A percentile compares a stretch with the other conserved stretches of the same genome.
Evolutionary conservation across 129 eudicot genomes (phyloP).

Genomic region (Chrysanthemum seticuspe): DNA sequence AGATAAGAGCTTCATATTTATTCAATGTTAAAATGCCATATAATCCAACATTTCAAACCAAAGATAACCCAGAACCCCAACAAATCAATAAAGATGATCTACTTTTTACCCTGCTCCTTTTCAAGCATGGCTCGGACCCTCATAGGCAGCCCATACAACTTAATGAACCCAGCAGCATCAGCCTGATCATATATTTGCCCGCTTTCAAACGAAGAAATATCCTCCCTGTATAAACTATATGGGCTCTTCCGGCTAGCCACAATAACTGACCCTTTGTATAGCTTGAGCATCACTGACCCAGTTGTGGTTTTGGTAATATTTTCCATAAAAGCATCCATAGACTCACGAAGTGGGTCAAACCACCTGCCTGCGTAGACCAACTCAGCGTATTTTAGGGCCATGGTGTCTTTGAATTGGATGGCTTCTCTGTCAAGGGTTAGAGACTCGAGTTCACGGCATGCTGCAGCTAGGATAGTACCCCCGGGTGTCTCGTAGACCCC

Average conservation of each 20-base stretch:
- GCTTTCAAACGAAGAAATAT: constrained; percentile 88
- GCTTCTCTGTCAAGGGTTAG: constrained; percentile 93
- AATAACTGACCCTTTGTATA: constrained; percentile 83
- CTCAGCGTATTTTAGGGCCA: constrained; percentile 92
- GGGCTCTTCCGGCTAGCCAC: constrained; percentile 83
- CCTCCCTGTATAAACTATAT: constrained; percentile 77
- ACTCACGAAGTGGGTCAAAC: constrained; percentile 94
- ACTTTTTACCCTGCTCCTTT: constrained; percentile 45
- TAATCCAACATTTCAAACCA: constrained; percentile 8
- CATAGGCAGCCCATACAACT: constrained; percentile 83
- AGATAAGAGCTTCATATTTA: not conserved
- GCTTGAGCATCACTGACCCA: constrained; percentile 81
- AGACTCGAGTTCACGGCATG: constrained; percentile 90
- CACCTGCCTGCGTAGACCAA: constrained; percentile 94
- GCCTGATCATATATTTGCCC: constrained; percentile 95
- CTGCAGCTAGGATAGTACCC: constrained; percentile 83
- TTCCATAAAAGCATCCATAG: constrained; percentile 92
- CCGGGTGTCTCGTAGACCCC: constrained; percentile 98
- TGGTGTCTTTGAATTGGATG: constrained; percentile 74
- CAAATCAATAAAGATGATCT: not conserved
- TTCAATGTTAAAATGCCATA: constrained; percentile 19
- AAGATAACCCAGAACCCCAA: not conserved
- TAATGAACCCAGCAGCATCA: constrained; percentile 96
- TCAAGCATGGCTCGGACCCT: constrained; percentile 98
- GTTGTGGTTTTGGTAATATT: constrained; percentile 72